Conservation (phyloP, 2,329 filamentous ascomycete species). For the Neopestalotiopsis rosae region DNA sequence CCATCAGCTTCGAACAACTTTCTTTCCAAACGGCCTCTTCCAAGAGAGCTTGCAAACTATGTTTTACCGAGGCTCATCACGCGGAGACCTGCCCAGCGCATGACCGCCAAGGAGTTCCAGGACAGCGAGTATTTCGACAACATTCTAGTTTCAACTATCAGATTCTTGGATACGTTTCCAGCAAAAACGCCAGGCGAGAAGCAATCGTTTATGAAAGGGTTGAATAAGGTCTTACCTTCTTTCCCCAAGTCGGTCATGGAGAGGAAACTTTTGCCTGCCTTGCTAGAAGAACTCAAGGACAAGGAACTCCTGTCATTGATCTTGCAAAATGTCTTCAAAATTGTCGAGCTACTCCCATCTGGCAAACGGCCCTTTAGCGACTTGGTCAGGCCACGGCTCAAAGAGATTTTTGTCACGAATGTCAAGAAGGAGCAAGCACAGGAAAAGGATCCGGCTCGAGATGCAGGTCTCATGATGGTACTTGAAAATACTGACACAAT, state of each 20-base stretch:
- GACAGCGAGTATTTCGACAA: constrained; percentile 97
- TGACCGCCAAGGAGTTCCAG: constrained; percentile 91
- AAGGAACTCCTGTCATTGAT: constrained; percentile 84
- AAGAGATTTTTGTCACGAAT: constrained; percentile 77
- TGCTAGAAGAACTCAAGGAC: constrained; percentile 94
- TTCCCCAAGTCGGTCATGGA: constrained; percentile 95
- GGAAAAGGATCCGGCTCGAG: constrained; percentile 82
- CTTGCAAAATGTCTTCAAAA: constrained; percentile 90
- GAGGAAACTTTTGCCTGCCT: constrained; percentile 87
- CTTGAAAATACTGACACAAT: constrained; percentile 82
- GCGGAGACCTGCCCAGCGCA: constrained; percentile 81
- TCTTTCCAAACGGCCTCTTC: constrained; percentile 78
- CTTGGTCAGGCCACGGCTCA: constrained; percentile 82
- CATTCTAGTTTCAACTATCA: constrained; percentile 92
- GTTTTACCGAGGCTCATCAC: constrained; percentile 88
- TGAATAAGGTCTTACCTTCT: constrained; percentile 85
- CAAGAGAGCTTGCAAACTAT: constrained; percentile 75
- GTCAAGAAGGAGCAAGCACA: constrained; percentile 59
- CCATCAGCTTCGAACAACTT: constrained; percentile 86
- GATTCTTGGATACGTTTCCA: constrained; percentile 89
- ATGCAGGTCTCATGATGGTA: constrained; percentile 90
- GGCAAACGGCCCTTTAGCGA: constrained; percentile 82
- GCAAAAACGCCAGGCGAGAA: constrained; percentile 94
- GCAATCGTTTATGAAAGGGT: constrained; percentile 85
- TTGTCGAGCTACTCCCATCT: constrained; percentile 78